phyloP scores from a whole-genome alignment of 306 rosid species.

The Calophaca sinica region DNA sequence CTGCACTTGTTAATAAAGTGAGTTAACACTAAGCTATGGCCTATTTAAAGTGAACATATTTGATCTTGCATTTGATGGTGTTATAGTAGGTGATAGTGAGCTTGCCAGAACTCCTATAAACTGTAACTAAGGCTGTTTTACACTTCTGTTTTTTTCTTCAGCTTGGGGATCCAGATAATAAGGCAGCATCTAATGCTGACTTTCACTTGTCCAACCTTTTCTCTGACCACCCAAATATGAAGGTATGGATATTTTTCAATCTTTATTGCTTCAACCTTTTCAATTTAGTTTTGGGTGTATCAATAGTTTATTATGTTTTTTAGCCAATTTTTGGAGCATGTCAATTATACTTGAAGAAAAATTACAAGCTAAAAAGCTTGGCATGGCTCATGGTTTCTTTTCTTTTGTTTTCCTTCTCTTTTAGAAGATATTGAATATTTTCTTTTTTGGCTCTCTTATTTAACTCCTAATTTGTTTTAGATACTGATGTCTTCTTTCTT shows the following conservation, averaged over 20 bases:
- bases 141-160: slow-evolving; percentile 42
- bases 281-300: not conserved
- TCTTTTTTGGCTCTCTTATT: not conserved
- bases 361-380: not conserved
- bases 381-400: too few relatives aligned
- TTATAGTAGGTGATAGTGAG: slow-evolving; percentile 1
- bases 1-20: slow-evolving; percentile 94
- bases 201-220: slow-evolving; percentile 86
- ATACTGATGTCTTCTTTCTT: slow-evolving; percentile 16
- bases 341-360: too few relatives aligned
- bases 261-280: not conserved
- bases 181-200: slow-evolving; percentile 95
- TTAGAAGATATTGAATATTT: slow-evolving; percentile 4
- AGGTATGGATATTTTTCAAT: slow-evolving; percentile 55
- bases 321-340: too few relatives aligned
- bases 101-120: slow-evolving; percentile 33
- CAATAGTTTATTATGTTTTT: not conserved
- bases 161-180: slow-evolving; percentile 97
- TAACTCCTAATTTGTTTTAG: slow-evolving; percentile 18
- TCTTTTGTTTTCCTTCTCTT: not conserved
- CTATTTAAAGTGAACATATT: slow-evolving; percentile 18
- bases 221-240: slow-evolving; percentile 96
- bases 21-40: slow-evolving; percentile 44
- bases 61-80: slow-evolving; percentile 9
- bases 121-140: slow-evolving; percentile 7